Evolutionary conservation across 2,329 filamentous ascomycete species (phyloP), one percentile per base, ranked within the genome.

Genomic region (Trichoderma citrinoviride): DNA sequence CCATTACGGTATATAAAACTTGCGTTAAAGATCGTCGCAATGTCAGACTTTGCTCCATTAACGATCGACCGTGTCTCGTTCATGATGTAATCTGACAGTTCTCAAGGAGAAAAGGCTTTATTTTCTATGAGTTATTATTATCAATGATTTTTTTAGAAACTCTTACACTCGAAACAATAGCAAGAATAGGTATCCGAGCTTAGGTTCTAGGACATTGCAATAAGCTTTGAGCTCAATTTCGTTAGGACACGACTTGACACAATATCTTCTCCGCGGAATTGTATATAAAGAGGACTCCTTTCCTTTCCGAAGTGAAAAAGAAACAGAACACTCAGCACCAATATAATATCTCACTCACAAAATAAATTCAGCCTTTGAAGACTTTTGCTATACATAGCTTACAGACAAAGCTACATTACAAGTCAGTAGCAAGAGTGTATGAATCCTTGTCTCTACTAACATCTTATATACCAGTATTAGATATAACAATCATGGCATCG

Each of bases 51-150:
- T 33, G 41, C 54, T 57, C 25, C 40, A 21, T 7, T 57, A 21
- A 19, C 33, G n/a, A 33, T 43, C 41, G 23, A 7, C 54, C 5
- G 14, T 15, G 8, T 37, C 4, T 57, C 25, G 19, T 46, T 57
- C 25, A 47, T 57, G 54, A 57, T 57, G 54, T 41, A 57, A 57
- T 57, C 54, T 57, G 54, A 57, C 54, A 46, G 25, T 3, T 17
- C 7, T 46, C 6, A 10, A 19, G 25, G 5, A 21, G 54, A 37
- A 10, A 17, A 0, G 1, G 0, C 4, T 23, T 7, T 21, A 37
- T 37, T 57, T 33, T 21, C 25, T 47, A 57, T n/a, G 37, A 56
- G 37, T 29, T 33, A 23, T 57, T 57, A 21, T 37, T 33, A 37
- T 56, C n/a, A n/a, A n/a, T n/a, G n/a, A n/a, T 41, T 33, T 29